Percentiles rank a stretch among this genome's conserved stretches.
Conservation (phyloP, 2,329 filamentous ascomycete species). For the Penicillium sp. region DNA sequence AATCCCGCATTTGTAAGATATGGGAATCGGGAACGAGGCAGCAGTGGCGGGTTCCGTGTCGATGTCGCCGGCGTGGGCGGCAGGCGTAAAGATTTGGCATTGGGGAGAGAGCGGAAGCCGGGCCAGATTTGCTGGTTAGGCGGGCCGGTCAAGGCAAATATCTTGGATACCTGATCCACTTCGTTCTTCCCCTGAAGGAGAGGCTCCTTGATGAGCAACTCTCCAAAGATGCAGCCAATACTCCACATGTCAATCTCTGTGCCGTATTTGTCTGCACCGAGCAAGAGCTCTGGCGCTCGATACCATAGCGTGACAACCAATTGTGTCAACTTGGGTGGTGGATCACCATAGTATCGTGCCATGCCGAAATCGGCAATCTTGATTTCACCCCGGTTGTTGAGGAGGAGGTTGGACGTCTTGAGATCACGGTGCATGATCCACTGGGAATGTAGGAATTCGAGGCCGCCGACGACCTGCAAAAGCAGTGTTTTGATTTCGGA, state of each 20-base stretch:
- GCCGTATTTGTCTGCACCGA: slow-evolving; percentile 71
- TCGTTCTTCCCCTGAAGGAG: slow-evolving; percentile 86
- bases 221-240: slow-evolving; percentile 90
- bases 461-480: slow-evolving; percentile 71
- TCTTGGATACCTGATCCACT: slow-evolving; percentile 79
- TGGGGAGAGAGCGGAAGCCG: slow-evolving; percentile 75
- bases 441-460: slow-evolving; percentile 77
- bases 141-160: slow-evolving; percentile 83
- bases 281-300: slow-evolving; percentile 79
- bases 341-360: slow-evolving; percentile 81
- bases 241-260: slow-evolving; percentile 89
- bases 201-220: slow-evolving; percentile 76
- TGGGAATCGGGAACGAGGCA: slow-evolving; percentile 73
- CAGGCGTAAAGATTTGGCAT: slow-evolving; percentile 72
- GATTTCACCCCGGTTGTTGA: slow-evolving; percentile 90
- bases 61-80: slow-evolving; percentile 42
- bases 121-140: slow-evolving; percentile 82
- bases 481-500: slow-evolving; percentile 91
- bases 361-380: slow-evolving; percentile 98
- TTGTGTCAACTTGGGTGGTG: slow-evolving; percentile 72
- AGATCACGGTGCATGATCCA: slow-evolving; percentile 93
- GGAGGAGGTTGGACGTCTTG: slow-evolving; percentile 87
- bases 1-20: slow-evolving; percentile 71
- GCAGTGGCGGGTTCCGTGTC: slow-evolving; percentile 35
- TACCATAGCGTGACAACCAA: slow-evolving; percentile 98